Evolutionary conservation across 1,284 basidiomycete genomes (phyloP).

Genomic region (Takashimella tepidaria): DNA sequence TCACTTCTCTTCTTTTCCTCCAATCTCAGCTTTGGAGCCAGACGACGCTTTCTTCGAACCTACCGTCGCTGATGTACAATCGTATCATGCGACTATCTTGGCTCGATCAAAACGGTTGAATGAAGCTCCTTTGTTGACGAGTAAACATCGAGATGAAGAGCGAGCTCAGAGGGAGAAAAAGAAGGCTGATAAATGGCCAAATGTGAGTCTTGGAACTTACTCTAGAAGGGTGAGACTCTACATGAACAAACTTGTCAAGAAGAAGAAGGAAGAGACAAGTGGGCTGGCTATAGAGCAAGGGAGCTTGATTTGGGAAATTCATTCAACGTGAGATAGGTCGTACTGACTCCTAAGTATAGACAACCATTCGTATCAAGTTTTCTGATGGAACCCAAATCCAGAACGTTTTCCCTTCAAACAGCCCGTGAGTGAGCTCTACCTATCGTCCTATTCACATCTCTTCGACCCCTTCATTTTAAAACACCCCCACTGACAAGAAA

Average conservation of each 20-base stretch:
- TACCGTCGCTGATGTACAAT: constrained; percentile 38
- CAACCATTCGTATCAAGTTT: constrained; percentile 45
- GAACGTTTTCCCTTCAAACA: constrained; percentile 38
- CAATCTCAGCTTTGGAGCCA: background rate
- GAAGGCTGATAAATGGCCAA: constrained; percentile 44
- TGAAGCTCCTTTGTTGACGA: constrained; percentile 39
- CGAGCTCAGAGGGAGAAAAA: constrained; percentile 26
- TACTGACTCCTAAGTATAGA: constrained; percentile 16
- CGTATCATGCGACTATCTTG: constrained; percentile 31
- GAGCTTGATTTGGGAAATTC: no score
- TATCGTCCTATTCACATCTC: constrained; percentile 1
- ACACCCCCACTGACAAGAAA: no score
- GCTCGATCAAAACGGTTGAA: constrained; percentile 35
- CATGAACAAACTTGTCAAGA: no score
- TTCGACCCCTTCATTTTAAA: no score
- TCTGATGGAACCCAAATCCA: constrained; percentile 46
- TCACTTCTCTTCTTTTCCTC: no score
- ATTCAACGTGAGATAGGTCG: no score
- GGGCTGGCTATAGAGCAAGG: no score
- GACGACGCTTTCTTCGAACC: constrained; percentile 40
- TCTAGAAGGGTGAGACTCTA: no score
- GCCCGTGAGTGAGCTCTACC: constrained; percentile 27
- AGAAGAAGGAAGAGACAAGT: no score
- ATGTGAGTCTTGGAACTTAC: constrained; percentile 24
- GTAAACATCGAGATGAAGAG: constrained; percentile 40